phyloP scores from a whole-genome alignment of 2,329 filamentous ascomycete species.

The Tricladium varicosporioides region DNA sequence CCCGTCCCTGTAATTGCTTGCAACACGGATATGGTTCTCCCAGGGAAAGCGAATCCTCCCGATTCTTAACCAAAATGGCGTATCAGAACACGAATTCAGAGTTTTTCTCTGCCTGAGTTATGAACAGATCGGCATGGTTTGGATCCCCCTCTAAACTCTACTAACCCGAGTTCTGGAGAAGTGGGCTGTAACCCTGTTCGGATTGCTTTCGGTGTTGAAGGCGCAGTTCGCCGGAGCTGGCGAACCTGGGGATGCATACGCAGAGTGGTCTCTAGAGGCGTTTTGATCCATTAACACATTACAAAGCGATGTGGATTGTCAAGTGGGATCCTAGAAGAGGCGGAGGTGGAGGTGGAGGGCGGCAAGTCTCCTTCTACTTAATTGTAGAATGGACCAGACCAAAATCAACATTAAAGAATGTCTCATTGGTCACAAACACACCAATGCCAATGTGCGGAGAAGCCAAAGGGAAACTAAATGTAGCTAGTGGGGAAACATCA shows the following conservation, averaged over 20 bases:
- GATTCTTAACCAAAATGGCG: not conserved
- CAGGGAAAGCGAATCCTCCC: not conserved
- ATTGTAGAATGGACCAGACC: too few relatives aligned
- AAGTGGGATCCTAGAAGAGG: too few relatives aligned
- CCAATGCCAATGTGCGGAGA: too few relatives aligned
- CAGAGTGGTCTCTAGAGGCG: too few relatives aligned
- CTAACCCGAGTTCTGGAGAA: not conserved
- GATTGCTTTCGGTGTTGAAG: not conserved
- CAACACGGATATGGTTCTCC: not conserved
- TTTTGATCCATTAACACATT: too few relatives aligned
- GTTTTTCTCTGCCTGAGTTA: not conserved
- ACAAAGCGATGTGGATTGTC: too few relatives aligned
- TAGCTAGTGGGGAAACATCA: not conserved
- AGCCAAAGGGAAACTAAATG: not conserved
- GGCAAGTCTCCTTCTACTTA: too few relatives aligned
- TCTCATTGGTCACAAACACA: too few relatives aligned
- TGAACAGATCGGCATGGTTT: not conserved
- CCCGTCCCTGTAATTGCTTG: not conserved
- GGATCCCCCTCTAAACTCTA: not conserved
- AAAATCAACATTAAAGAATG: too few relatives aligned
- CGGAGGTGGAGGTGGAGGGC: too few relatives aligned
- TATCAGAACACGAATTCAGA: not conserved
- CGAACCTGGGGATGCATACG: too few relatives aligned
- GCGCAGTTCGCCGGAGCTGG: too few relatives aligned
- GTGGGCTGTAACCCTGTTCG: constrained; percentile 4